Base-by-base conservation (phyloP, 257 asterid species). In the Oldenlandia corymbosa region DNA sequence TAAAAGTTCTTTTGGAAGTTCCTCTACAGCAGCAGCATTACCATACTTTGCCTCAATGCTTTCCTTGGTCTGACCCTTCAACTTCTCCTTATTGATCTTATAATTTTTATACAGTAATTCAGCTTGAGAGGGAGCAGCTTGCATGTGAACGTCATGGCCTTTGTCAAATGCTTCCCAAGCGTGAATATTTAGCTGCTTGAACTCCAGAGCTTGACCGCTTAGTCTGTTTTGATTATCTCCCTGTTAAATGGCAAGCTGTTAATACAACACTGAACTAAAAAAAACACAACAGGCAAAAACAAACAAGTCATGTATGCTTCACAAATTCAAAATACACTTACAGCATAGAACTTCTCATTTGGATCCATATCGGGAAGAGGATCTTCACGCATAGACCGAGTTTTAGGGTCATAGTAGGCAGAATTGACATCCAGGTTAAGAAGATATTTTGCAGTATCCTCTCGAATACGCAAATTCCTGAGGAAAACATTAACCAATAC, bases 121-220 rank as follows among this genome's bases (percentile, higher is more conserved):
- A 56, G 97, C 99, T 80, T 93, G 97, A 10, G 99, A 90, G 10
- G 99, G 99, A 77, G 99, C 97, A 11, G 97, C 97, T 86, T 93
- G 99, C 95, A 85, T 84, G 70, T 93, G 99, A 64, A 93, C 85
- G 64, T 93, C 99, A 62, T 90, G 96, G 58, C 99, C 99, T 79
- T 90, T 90, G 5, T 90, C 97, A 79, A 85, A 90, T 71, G 97
- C 91, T 81, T 93, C 96, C 99, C 96, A 90, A 43, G 99, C 92
- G 80, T 93, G 99, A 62, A 85, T 76, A 61, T 87, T 87, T 51
- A 90, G 94, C 78, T 93, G 96, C 82, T 90, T 93, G 85, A 93
- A 93, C 72, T 93, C 99, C 86, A 90, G 62, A 52, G 99, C 97
- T 78, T 90, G 97, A 69, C 99, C 99, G 48, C 97, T 93, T 60